Base-by-base conservation (phyloP, 768 basidiomycete species). In the Russula ochroleuca region DNA sequence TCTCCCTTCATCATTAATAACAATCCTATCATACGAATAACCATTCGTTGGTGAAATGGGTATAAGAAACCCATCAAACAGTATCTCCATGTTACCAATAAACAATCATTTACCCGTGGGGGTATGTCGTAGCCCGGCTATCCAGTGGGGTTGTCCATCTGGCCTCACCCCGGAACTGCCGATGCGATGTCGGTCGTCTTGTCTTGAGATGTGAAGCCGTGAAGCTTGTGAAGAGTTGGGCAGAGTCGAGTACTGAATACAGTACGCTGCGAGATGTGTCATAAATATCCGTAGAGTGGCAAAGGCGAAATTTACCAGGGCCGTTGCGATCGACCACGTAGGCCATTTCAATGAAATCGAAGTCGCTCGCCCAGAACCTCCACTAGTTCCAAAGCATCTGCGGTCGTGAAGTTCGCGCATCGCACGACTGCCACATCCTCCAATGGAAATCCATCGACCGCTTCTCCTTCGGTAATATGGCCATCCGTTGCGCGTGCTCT, bases 401-500 rank as follows among this genome's bases (percentile, higher is more conserved):
- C 49, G 21, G 53, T 62, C 38, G 63, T 54, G 47, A 76, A 71
- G 28, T 74, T 70, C 9, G 62, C 54, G 63, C 75, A 76, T 2
- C 68, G 67, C 13, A 71, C 68, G 15, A 76, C 69, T 13, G 69
- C 68, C n/a, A 76, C 71, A 50, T 70, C 67, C 61, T 70, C 61
- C 64, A 76, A 57, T 7, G 65, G 61, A 40, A 57, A 47, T 19
- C 35, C 55, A 50, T 66, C 72, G n/a, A 48, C 60, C 15, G 60
- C 47, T 52, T 62, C 45, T n/a, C 58, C 67, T 43, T 69, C 41
- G 9, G 19, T 59, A 7, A 64, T 68, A 49, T 67, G 57, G n/a
- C 65, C 59, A 64, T 79, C 78, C 2, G 78, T 76, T 55, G 72
- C 78, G 14, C 59, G 66, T 8, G 80, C 79, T 7, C 88, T 83